phyloP scores from a whole-genome alignment of 257 asterid species.

The Plantago ovata region DNA sequence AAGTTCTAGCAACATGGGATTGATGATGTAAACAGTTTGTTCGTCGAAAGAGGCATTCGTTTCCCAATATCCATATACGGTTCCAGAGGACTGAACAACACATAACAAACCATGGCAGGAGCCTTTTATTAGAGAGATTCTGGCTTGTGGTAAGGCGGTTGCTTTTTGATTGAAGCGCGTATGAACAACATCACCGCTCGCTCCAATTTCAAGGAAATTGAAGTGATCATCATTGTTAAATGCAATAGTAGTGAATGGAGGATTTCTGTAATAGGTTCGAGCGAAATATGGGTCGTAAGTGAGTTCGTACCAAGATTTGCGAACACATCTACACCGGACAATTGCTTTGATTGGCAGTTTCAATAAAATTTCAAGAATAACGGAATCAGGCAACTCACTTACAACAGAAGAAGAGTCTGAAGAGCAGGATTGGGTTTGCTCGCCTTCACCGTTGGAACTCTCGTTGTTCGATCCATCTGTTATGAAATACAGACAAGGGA shows the following conservation, averaged over 20 bases:
- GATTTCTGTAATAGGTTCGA: not conserved
- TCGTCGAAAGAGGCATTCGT: not conserved
- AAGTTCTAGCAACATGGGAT: conserved; percentile 12
- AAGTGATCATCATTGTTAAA: not conserved
- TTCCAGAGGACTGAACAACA: conserved; percentile 1
- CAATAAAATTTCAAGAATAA: not conserved
- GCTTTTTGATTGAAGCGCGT: not conserved
- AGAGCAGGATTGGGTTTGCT: not conserved
- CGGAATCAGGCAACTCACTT: not conserved
- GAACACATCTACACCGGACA: not conserved
- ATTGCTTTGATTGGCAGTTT: not conserved
- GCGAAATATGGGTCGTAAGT: not conserved
- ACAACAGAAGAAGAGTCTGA: not conserved
- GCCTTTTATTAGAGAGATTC: conserved; percentile 4
- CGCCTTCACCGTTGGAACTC: too few species aligned
- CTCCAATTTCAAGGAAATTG: not conserved
- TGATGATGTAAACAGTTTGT: conserved; percentile 13
- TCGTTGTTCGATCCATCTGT: too few species aligned
- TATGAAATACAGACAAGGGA: too few species aligned
- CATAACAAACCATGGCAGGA: conserved; percentile 22
- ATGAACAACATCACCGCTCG: not conserved
- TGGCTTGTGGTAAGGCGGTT: not conserved
- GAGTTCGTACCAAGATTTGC: conserved; percentile 2
- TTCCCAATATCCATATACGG: not conserved
- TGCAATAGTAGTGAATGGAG: not conserved